Conservation (phyloP, 2,329 filamentous ascomycete genomes). For the Diaporthe aspalathi region DNA sequence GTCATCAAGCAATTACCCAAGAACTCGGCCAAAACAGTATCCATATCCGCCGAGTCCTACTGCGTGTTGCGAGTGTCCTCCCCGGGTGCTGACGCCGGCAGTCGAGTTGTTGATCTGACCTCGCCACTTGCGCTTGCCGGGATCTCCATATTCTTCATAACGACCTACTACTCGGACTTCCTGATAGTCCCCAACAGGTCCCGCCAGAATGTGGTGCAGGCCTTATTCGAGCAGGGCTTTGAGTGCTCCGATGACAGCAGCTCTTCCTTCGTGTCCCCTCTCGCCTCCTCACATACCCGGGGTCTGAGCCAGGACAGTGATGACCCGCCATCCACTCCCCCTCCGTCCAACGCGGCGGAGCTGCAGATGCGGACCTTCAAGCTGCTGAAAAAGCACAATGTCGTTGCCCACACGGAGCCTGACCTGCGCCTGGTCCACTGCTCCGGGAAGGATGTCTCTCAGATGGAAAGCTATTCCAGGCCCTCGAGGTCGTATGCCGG, state of each 20-base stretch:
- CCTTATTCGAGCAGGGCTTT: constrained; percentile 83
- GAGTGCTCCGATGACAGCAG: constrained; percentile 79
- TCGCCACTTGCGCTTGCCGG: constrained; percentile 90
- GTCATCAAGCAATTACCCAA: constrained; percentile 72
- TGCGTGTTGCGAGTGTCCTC: constrained; percentile 91
- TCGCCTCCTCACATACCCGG: constrained; percentile 50
- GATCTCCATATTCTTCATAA: constrained; percentile 98
- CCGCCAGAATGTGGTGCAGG: constrained; percentile 78
- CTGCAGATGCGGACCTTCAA: constrained; percentile 86
- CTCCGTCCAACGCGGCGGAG: constrained; percentile 81
- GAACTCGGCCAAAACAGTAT: constrained; percentile 65
- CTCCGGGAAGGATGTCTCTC: constrained; percentile 70
- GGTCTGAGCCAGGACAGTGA: constrained; percentile 48
- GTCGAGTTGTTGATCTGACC: constrained; percentile 90
- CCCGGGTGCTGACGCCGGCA: constrained; percentile 89
- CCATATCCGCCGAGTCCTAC: constrained; percentile 85
- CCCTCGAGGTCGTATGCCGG: constrained; percentile 50
- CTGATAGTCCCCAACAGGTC: constrained; percentile 87
- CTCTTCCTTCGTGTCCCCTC: constrained; percentile 73
- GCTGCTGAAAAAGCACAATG: constrained; percentile 80
- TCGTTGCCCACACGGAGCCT: constrained; percentile 77
- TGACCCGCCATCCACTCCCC: constrained; percentile 72
- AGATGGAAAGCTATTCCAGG: constrained; percentile 50
- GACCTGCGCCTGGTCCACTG: constrained; percentile 83
- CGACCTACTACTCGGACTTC: constrained; percentile 97